These are phyloP conservation scores for Clitopilus passeckerianus DNA, from an alignment of 768 basidiomycete species.

Conservation along the genomic window DNA sequence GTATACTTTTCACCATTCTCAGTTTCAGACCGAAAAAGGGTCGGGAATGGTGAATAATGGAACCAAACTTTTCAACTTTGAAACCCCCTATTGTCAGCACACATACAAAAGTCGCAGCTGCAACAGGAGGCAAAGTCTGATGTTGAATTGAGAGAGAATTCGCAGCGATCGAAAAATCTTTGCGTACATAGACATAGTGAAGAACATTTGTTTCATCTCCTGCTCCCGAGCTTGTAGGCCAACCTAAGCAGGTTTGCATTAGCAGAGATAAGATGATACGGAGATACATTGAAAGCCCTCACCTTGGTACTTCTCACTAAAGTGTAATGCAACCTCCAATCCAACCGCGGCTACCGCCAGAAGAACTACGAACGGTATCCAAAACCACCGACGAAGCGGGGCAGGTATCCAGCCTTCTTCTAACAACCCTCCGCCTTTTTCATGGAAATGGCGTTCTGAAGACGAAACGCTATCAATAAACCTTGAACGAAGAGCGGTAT, in stretches of 20 bases:
- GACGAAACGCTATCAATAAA: too few species aligned
- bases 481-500: too few species aligned
- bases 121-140: slow-evolving; percentile 50
- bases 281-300: not conserved
- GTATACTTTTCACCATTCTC: too few species aligned
- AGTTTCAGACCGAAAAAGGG: too few species aligned
- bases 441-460: too few species aligned
- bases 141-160: slow-evolving; percentile 1
- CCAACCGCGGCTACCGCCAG: slow-evolving; percentile 34
- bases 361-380: slow-evolving; percentile 34
- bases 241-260: slow-evolving; percentile 25
- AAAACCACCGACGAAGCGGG: slow-evolving; percentile 42
- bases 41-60: too few species aligned
- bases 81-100: too few species aligned
- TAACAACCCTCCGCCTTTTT: not conserved
- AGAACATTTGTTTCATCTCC: slow-evolving; percentile 28
- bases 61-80: too few species aligned
- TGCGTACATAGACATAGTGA: slow-evolving; percentile 51
- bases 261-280: not conserved
- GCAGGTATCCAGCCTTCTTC: slow-evolving; percentile 32
- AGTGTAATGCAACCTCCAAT: slow-evolving; percentile 41
- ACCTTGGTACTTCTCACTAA: slow-evolving; percentile 43
- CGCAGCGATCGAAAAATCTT: not conserved
- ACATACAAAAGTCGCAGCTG: slow-evolving; percentile 39
- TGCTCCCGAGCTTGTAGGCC: slow-evolving; percentile 30